These are phyloP conservation scores for Colletotrichum cordylinicola DNA, from an alignment of 2,329 filamentous ascomycete genomes.

Conservation along the genomic window DNA sequence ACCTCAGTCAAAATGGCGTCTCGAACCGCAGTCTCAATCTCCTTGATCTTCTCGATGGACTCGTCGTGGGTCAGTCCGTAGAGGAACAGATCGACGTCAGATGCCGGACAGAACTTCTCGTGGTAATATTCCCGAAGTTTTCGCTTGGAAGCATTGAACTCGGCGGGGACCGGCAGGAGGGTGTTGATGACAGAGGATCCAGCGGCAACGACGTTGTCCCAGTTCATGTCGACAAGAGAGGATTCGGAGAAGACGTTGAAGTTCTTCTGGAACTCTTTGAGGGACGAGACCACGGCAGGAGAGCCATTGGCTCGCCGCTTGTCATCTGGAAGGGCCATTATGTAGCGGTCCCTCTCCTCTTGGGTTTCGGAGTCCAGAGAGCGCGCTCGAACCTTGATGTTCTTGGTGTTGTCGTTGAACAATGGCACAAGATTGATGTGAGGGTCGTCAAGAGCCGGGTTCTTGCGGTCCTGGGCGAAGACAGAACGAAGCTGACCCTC, in stretches of 20 bases:
- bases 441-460: slow-evolving; percentile 61
- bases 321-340: slow-evolving; percentile 70
- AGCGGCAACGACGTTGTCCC: slow-evolving; percentile 82
- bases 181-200: slow-evolving; percentile 84
- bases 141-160: slow-evolving; percentile 67
- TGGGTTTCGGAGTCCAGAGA: slow-evolving; percentile 61
- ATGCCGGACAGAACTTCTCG: slow-evolving; percentile 79
- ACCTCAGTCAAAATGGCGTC: slow-evolving; percentile 84
- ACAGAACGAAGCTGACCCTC: slow-evolving; percentile 70
- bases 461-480: slow-evolving; percentile 71
- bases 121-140: slow-evolving; percentile 78
- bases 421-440: slow-evolving; percentile 70
- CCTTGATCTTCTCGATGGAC: slow-evolving; percentile 82
- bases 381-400: slow-evolving; percentile 68
- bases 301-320: slow-evolving; percentile 68
- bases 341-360: slow-evolving; percentile 67
- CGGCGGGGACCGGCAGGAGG: slow-evolving; percentile 71
- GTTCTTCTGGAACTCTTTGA: slow-evolving; percentile 78
- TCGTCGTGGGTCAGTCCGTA: slow-evolving; percentile 80
- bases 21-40: slow-evolving; percentile 77
- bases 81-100: slow-evolving; percentile 86
- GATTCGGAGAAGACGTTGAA: slow-evolving; percentile 85
- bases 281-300: slow-evolving; percentile 69
- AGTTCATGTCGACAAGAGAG: slow-evolving; percentile 76
- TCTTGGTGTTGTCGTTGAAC: slow-evolving; percentile 61